Evolutionary conservation across 2,329 filamentous ascomycete species (phyloP).

Genomic region (Calonectria montana): DNA sequence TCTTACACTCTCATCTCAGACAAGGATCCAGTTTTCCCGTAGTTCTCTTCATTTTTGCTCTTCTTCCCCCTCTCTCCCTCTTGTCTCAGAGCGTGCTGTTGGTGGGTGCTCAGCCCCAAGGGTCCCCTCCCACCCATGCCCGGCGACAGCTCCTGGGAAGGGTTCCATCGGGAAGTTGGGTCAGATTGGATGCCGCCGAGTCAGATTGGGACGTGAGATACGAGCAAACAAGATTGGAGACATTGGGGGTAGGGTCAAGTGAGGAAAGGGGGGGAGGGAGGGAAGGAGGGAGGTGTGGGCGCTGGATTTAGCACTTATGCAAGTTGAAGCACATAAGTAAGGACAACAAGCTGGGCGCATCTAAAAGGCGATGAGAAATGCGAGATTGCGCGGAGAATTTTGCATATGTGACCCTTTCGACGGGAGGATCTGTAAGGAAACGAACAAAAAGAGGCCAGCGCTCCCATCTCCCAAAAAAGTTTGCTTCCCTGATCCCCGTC

Average conservation of each 20-base stretch:
- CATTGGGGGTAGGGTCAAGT: not conserved
- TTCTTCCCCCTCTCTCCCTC: not conserved
- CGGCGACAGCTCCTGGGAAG: constrained; percentile 29
- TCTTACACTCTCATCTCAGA: not conserved
- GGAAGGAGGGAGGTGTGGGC: not conserved
- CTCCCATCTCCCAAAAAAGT: not conserved
- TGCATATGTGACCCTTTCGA: not conserved
- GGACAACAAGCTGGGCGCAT: not conserved
- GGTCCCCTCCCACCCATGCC: constrained; percentile 23
- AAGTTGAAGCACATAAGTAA: not conserved
- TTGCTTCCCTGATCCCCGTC: not conserved
- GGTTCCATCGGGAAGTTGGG: constrained; percentile 34
- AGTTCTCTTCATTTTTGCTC: no score
- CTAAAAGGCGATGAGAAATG: not conserved
- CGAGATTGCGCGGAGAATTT: constrained; percentile 5
- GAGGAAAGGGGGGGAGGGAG: not conserved
- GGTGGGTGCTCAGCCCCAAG: constrained; percentile 11
- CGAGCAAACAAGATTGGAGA: constrained; percentile 19
- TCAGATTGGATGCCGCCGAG: constrained; percentile 25
- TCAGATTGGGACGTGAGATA: constrained; percentile 26
- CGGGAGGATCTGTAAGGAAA: not conserved
- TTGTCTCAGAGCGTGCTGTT: constrained; percentile 13
- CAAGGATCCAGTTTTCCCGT: not conserved
- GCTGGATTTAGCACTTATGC: not conserved
- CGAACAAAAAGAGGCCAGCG: not conserved